Conservation (phyloP, 1,139 yeast species). For the Nakaseomyces nivariensis region DNA sequence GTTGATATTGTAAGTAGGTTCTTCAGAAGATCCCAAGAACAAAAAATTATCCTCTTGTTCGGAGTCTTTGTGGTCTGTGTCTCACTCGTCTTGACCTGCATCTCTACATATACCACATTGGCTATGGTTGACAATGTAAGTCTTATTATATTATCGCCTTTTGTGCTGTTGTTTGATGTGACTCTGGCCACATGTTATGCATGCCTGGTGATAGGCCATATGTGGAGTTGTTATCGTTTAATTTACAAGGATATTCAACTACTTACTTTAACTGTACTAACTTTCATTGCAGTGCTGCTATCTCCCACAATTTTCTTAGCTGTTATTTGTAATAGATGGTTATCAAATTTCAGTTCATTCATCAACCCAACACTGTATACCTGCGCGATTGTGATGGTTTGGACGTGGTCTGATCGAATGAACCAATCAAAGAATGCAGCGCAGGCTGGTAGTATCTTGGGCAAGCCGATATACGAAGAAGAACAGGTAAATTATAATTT, state of each 20-base stretch:
- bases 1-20: conserved; percentile 68
- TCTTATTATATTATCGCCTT: conserved; percentile 53
- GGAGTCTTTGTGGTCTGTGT: conserved; percentile 50
- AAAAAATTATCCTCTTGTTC: conserved; percentile 50
- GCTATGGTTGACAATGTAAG: not conserved
- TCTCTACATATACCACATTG: conserved; percentile 32
- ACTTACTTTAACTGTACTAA: conserved; percentile 47
- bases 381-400: conserved; percentile 65
- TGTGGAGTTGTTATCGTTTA: conserved; percentile 39
- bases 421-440: conserved; percentile 50
- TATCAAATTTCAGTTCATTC: conserved; percentile 61
- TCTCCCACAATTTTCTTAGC: conserved; percentile 71
- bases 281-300: conserved; percentile 49
- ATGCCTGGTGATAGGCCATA: conserved; percentile 50
- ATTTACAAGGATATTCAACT: conserved; percentile 42
- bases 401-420: conserved; percentile 83
- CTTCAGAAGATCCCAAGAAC: conserved; percentile 62
- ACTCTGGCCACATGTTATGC: conserved; percentile 67
- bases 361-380: conserved; percentile 64
- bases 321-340: conserved; percentile 65
- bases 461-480: conserved; percentile 69
- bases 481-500: conserved; percentile 23
- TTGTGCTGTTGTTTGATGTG: conserved; percentile 67
- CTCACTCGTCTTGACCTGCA: conserved; percentile 63
- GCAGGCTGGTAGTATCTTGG: conserved; percentile 72